Percentiles rank a stretch among this genome's conserved stretches.
phyloP scores from a whole-genome alignment of 2,329 filamentous ascomycete species.

The Penicillium freii region DNA sequence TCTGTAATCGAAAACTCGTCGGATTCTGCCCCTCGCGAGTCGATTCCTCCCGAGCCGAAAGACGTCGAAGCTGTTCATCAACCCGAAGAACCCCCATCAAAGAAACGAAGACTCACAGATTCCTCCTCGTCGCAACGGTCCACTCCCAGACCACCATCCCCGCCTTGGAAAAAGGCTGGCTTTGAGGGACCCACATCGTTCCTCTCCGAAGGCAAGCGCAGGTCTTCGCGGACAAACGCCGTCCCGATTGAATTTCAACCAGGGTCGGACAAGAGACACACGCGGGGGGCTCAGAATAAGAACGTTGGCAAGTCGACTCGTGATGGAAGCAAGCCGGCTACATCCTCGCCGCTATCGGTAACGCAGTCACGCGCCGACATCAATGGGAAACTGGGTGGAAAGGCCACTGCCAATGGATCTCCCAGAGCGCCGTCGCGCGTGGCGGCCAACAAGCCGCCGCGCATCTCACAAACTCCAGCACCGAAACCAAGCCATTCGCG shows the following conservation, averaged over 20 bases:
- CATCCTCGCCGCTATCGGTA: conserved; percentile 34
- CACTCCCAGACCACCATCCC: conserved; percentile 58
- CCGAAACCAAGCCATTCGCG: conserved; percentile 28
- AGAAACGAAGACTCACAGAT: conserved; percentile 46
- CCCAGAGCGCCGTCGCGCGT: conserved; percentile 27
- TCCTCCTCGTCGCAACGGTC: conserved; percentile 35
- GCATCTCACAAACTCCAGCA: conserved; percentile 29
- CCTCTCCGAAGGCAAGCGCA: conserved; percentile 60
- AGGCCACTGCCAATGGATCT: conserved; percentile 33
- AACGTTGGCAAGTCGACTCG: conserved; percentile 32
- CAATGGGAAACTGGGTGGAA: conserved; percentile 35
- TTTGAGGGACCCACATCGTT: conserved; percentile 88
- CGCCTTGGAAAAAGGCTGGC: conserved; percentile 86
- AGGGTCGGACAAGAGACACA: conserved; percentile 48
- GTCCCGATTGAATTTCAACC: conserved; percentile 50
- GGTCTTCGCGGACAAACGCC: conserved; percentile 56
- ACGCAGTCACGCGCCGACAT: conserved; percentile 29
- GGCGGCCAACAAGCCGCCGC: conserved; percentile 21
- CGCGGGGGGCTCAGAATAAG: conserved; percentile 41
- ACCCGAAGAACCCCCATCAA: conserved; percentile 43
- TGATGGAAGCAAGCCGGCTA: conserved; percentile 24
- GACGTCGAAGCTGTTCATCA: conserved; percentile 31
- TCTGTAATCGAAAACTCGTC: conserved; percentile 21
- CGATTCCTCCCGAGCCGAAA: conserved; percentile 30
- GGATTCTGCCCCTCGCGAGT: conserved; percentile 25